Evolutionary conservation across 169 alveolate species (phyloP), one percentile per base, ranked within the genome.

Genomic region (Haemoproteus tartakovskyi): DNA sequence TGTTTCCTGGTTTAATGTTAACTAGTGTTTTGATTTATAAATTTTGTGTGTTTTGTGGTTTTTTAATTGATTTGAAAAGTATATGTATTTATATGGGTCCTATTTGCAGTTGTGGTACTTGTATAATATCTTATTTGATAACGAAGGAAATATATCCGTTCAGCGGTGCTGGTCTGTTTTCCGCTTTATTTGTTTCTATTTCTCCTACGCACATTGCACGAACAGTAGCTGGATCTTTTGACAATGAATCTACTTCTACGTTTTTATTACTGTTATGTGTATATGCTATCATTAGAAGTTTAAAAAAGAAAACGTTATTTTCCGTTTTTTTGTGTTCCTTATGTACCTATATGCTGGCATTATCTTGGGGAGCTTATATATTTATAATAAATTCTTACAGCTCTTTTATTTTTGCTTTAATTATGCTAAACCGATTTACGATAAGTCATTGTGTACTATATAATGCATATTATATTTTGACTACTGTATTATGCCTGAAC

Each of bases 341-440:
- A 26, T 27, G 80, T 22, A 92, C 92, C 62, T 94, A 92, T 87
- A 92, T 89, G 70, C 94, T 97, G 99, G 98, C 96, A 14, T 93
- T 97, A 30, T 93, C 99, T 5, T 98, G 99, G 99, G 99, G 99
- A 21, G 99, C 99, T 12, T 98, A 98, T 88, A 97, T 97, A 22
- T 97, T 96, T 86, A 92, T 98, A 24, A 92, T 95, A 40, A 98
- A 98, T 89, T 91, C 97, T 1, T 91, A 97, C 57, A 98, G 99
- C 26, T 89, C 94, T 51, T 96, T 92, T 79, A 95, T 95, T 63
- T 59, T 95, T 27, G 96, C 96, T 4, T 83, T 94, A 12, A 86
- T 95, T 14, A 87, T 96, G 45, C 92, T 97, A 30, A 95, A 95
- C 47, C 84, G 93, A 59, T 90, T 81, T 89, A 89, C 93, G 48